Conservation (phyloP, 2,329 filamentous ascomycete species). For the Sphaerostilbella broomeana region DNA sequence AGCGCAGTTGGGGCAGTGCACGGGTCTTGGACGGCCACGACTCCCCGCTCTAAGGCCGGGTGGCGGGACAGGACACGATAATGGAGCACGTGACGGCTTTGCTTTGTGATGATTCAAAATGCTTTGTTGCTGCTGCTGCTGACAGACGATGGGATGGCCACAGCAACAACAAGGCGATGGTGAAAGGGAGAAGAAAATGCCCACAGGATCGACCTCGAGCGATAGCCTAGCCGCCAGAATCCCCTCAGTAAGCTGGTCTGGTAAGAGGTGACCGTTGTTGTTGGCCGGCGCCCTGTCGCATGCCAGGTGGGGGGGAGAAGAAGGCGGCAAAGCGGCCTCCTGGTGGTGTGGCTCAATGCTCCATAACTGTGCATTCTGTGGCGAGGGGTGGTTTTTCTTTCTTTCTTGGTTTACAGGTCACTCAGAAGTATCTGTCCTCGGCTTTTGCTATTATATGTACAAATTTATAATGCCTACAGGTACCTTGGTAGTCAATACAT, state of each 20-base stretch:
- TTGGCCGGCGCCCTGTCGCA: background rate
- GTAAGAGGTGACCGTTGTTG: conserved; percentile 7
- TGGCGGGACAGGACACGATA: conserved; percentile 12
- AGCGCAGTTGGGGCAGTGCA: conserved; percentile 14
- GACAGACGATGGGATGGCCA: background rate
- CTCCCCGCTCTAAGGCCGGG: conserved; percentile 12
- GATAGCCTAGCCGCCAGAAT: too few relatives aligned
- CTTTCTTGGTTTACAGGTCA: too few relatives aligned
- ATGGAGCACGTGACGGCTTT: conserved; percentile 13
- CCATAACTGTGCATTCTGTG: background rate
- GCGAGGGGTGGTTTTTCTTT: background rate
- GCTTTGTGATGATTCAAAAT: too few relatives aligned
- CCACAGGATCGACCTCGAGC: too few relatives aligned
- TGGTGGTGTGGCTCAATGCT: background rate
- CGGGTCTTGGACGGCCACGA: conserved; percentile 7
- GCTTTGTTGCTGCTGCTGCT: background rate
- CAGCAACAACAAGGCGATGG: conserved; percentile 9
- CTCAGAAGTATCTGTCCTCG: too few relatives aligned
- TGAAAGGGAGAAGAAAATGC: conserved; percentile 9
- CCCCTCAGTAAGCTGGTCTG: background rate
- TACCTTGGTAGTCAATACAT: too few relatives aligned
- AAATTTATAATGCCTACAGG: too few relatives aligned
- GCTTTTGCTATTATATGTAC: too few relatives aligned
- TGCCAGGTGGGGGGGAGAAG: too few relatives aligned
- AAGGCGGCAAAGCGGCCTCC: conserved; percentile 6